Evolutionary conservation across 2,329 filamentous ascomycete species (phyloP), one percentile per base, ranked within the genome.

Genomic region (Aspergillus neoniger): DNA sequence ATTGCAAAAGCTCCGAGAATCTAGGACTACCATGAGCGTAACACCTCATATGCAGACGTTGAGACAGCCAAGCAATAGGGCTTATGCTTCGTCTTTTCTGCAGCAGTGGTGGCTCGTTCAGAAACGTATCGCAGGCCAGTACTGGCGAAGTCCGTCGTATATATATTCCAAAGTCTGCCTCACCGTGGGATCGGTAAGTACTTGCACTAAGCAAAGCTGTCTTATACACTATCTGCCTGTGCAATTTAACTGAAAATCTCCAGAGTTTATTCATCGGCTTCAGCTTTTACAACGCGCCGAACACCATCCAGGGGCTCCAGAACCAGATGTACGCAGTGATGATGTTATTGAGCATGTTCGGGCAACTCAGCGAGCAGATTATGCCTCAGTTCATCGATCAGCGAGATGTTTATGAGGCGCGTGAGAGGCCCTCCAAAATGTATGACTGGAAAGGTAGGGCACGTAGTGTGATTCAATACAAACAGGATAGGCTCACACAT

Each of bases 311-410:
- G 73, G 91, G 91, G 59, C 80, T 95, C 2, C 90, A 93, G 76
- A 95, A 95, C 77, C 90, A 94, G 72, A 91, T 93, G 86, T 95
- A 94, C 71, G 83, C 86, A 71, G 88, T 96, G 67, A 95, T 95
- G 83, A 89, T 93, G 82, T 78, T 93, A 43, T 77, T 88, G 36
- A 92, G 87, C 43, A 85, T 95, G 69, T 94, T 95, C 71, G 88
- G 88, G 10, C 72, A 76, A 52, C 66, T 78, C 19, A 69, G 73
- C 32, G 72, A 77, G 54, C 75, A 84, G 64, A 84, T 85, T 60
- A 84, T 85, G 73, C 84, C 84, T 1, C 72, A 80, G 4, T 86
- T 86, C 66, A 77, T 85, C 39, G 81, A 78, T 0, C 82, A 85
- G 65, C 78, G 83, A 38, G 78, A 80, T 1, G 75, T 86, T 0